phyloP scores from a whole-genome alignment of 2,329 filamentous ascomycete genomes.

The Neoscytalidium dimidiatum region DNA sequence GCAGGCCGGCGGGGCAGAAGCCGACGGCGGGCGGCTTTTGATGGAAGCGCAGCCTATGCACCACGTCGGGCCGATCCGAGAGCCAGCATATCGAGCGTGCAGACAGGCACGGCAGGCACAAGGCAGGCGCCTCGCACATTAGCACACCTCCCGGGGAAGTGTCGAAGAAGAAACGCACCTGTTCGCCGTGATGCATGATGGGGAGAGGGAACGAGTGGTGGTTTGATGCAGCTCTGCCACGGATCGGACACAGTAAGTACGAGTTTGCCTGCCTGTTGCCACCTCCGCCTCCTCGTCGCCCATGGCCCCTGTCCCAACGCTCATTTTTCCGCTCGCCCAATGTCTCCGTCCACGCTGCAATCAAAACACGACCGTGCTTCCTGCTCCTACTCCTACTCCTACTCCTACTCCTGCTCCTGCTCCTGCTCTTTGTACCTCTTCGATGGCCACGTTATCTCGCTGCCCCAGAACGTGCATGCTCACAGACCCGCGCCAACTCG shows the following conservation, averaged over 20 bases:
- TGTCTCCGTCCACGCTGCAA: no score
- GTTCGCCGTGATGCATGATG: background rate
- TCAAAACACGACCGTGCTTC: background rate
- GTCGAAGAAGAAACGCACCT: background rate
- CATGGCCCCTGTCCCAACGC: background rate
- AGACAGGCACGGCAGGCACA: background rate
- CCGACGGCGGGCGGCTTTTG: background rate
- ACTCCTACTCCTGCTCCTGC: background rate
- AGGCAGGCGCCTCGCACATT: no score
- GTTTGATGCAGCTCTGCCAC: no score
- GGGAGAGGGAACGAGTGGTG: background rate
- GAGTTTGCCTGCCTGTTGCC: background rate
- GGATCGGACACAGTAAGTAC: no score
- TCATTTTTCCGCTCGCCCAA: background rate
- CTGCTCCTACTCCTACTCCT: background rate
- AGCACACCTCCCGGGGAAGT: no score
- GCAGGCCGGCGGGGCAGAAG: slow-evolving; percentile 9
- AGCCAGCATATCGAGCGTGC: background rate
- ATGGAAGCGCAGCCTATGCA: no score
- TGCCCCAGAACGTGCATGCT: background rate
- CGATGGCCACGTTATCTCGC: background rate
- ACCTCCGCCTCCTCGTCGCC: background rate
- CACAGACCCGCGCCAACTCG: background rate
- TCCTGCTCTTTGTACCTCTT: background rate
- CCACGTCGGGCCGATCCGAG: slow-evolving; percentile 1